Evolutionary conservation across 768 basidiomycete species (phyloP), one percentile per base, ranked within the genome.

Genomic region (Aureoboletus auriporus): DNA sequence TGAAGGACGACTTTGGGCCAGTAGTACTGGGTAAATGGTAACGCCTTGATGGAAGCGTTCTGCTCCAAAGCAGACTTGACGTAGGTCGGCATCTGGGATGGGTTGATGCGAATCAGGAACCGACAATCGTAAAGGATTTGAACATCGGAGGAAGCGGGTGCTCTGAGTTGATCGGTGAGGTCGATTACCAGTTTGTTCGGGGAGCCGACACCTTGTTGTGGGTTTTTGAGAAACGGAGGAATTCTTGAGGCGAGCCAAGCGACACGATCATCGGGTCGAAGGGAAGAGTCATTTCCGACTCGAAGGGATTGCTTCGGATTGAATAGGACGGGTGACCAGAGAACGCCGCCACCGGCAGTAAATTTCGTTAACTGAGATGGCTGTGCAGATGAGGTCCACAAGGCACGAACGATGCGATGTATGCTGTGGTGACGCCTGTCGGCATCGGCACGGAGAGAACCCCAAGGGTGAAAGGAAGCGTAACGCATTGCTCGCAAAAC

Each of bases 391-490:
- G 61, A 59, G 4, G 42, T 4, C 77, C 80, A 86, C 6, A 90
- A 52, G 6, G 67, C 68, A 11, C 64, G 42, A 16, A 77, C 60
- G 48, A 90, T 79, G 33, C 71, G 72, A 2, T 68, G 52, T 27
- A 86, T 61, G 42, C 74, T 76, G 6, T 47, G 53, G 35, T 59
- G 63, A 8, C 79, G 74, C 30, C 89, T 75, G 50, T 75, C 66
- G 2, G 74, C 79, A 54, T 89, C 82, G 2, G 89, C 78, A 8
- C 71, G 75, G 14, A 75, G 58, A 40, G 80, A 80, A 5, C 90
- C 90, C 90, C 90, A 93, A 3, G 87, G 84, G 34, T 77, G 71
- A 39, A 80, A 83, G 0, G 89, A 91, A 36, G 82, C 69, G 57
- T 82, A 86, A 12, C 88, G 86, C 44, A 89, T 68, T 27, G 84